Evolutionary conservation across 179 eudicot genomes (phyloP).

Genomic region (Nepenthes alata): DNA sequence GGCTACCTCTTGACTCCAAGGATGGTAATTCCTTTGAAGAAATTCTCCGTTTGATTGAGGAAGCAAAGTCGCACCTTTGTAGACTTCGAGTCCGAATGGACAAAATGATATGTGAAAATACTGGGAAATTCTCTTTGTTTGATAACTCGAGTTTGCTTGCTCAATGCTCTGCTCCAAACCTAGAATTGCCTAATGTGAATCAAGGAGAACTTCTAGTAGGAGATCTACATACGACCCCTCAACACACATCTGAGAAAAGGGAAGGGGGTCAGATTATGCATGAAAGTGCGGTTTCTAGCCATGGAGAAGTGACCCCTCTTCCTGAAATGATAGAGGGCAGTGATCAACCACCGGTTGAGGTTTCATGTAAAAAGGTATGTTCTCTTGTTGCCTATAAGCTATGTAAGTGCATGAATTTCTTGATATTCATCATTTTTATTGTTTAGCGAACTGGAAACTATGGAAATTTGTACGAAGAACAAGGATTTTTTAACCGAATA

Average conservation of each 20-base stretch:
- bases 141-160: constrained; percentile 18
- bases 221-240: constrained; percentile 25
- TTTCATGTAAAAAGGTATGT: constrained; percentile 23
- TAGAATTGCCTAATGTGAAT: constrained; percentile 18
- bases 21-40: constrained; percentile 40
- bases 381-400: background rate
- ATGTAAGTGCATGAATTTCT: too few species aligned
- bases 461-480: too few species aligned
- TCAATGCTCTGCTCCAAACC: constrained; percentile 18
- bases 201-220: constrained; percentile 16
- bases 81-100: constrained; percentile 37
- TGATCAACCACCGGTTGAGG: constrained; percentile 18
- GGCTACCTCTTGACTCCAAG: constrained; percentile 25
- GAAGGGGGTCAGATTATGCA: constrained; percentile 18
- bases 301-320: constrained; percentile 20
- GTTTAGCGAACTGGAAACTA: too few species aligned
- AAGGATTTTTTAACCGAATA: too few species aligned
- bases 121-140: constrained; percentile 18
- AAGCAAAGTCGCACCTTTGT: constrained; percentile 25
- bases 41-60: constrained; percentile 40
- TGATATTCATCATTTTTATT: too few species aligned
- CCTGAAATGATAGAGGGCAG: constrained; percentile 21
- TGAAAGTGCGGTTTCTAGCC: constrained; percentile 26
- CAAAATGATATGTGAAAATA: constrained; percentile 40
- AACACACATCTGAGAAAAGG: constrained; percentile 17